These are phyloP conservation scores for Irpex sp. DNA, from an alignment of 1,284 basidiomycete species.

Conservation along the genomic window DNA sequence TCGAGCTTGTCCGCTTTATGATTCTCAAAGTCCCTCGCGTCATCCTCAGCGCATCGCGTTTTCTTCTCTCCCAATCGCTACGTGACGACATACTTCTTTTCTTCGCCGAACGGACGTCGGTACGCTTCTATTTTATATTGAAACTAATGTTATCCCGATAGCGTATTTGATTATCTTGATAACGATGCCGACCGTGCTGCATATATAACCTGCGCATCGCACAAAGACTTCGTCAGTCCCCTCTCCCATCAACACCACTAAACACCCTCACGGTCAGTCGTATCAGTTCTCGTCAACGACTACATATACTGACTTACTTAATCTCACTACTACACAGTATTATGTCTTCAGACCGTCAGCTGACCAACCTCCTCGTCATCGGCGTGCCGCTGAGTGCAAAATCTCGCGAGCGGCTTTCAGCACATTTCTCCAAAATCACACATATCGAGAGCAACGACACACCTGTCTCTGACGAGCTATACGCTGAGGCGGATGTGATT, in stretches of 20 bases:
- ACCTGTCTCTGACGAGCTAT: not conserved
- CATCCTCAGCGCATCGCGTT: not conserved
- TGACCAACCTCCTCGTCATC: not conserved
- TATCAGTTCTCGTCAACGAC: too few relatives aligned
- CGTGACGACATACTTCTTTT: not conserved
- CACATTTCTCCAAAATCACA: not conserved
- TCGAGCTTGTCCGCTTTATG: too few relatives aligned
- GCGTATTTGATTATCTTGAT: not conserved
- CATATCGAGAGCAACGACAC: not conserved
- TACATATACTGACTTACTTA: too few relatives aligned
- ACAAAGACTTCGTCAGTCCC: too few relatives aligned
- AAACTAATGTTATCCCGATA: not conserved
- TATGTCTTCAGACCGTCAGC: not conserved
- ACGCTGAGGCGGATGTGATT: conserved; percentile 8
- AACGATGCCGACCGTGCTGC: not conserved
- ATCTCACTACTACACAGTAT: not conserved
- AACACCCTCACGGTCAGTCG: too few relatives aligned
- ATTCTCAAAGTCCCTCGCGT: not conserved
- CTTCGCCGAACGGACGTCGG: not conserved
- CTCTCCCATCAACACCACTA: too few relatives aligned
- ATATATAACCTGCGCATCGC: too few relatives aligned
- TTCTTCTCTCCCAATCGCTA: not conserved
- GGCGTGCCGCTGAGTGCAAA: not conserved
- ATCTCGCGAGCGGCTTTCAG: not conserved
- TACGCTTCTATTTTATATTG: not conserved